Conservation (phyloP, 129 eudicot genomes). For the Pseudognaphalium luteoalbum region DNA sequence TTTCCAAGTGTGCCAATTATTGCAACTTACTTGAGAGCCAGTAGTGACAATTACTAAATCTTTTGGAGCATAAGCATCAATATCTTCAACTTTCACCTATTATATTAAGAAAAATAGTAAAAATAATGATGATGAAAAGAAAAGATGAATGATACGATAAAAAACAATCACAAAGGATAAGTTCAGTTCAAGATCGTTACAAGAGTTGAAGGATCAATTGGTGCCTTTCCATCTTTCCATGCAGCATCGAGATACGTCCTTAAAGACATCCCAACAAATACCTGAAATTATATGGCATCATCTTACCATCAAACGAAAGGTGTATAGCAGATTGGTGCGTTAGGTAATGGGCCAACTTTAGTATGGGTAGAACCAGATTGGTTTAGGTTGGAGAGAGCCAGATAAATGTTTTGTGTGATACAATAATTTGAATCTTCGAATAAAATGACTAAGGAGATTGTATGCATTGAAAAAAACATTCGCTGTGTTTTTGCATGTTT, state of each 20-base stretch:
- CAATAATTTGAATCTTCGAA: not conserved
- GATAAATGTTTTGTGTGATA: not conserved
- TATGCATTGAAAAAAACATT: not conserved
- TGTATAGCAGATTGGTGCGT: not conserved
- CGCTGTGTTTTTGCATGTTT: not conserved
- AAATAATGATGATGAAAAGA: constrained; percentile 1
- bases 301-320: not conserved
- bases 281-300: constrained; percentile 43
- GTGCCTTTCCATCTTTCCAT: constrained; percentile 98
- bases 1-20: not conserved
- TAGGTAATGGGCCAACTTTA: not conserved
- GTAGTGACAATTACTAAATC: constrained; percentile 95
- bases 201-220: constrained; percentile 96
- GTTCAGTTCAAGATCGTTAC: constrained; percentile 44
- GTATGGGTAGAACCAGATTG: not conserved
- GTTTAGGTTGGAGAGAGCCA: not conserved
- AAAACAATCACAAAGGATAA: not conserved
- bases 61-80: constrained; percentile 91
- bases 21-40: constrained; percentile 34
- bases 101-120: not conserved
- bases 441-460: not conserved
- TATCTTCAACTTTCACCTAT: constrained; percentile 96
- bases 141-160: not conserved
- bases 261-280: constrained; percentile 96
- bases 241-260: constrained; percentile 98